Evolutionary conservation across 2,329 filamentous ascomycete genomes (phyloP).

Genomic region (Cordyceps fumosorosea): DNA sequence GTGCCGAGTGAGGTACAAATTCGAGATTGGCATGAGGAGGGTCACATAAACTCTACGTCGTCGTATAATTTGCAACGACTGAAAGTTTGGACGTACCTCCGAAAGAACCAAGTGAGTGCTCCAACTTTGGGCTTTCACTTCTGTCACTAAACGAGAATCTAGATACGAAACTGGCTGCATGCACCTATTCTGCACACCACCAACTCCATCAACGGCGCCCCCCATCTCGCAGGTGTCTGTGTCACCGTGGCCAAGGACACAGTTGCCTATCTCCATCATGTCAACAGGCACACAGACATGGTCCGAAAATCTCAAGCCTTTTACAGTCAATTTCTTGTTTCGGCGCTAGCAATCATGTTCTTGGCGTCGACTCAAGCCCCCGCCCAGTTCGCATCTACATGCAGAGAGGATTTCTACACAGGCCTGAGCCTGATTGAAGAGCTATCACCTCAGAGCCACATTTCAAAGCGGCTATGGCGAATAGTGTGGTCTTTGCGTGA

Average conservation of each 20-base stretch:
- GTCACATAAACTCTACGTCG: constrained; percentile 46
- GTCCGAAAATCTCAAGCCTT: constrained; percentile 68
- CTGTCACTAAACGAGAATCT: constrained; percentile 11
- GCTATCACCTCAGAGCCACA: constrained; percentile 63
- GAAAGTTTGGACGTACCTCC: constrained; percentile 76
- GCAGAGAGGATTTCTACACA: constrained; percentile 72
- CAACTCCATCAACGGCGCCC: constrained; percentile 72
- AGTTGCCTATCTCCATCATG: constrained; percentile 61
- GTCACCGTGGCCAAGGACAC: constrained; percentile 73
- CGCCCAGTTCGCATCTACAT: constrained; percentile 59
- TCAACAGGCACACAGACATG: constrained; percentile 66
- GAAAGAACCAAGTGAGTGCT: constrained; percentile 64
- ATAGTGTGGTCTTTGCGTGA: constrained; percentile 66
- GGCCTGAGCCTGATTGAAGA: constrained; percentile 68
- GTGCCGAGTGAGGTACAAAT: constrained; percentile 56
- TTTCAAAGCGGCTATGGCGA: constrained; percentile 67
- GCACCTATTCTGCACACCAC: constrained; percentile 81
- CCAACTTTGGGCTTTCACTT: neutral
- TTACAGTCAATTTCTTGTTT: constrained; percentile 75
- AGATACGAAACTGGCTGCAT: constrained; percentile 80
- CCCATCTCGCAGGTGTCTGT: constrained; percentile 63
- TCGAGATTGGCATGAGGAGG: constrained; percentile 52
- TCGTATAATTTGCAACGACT: constrained; percentile 65
- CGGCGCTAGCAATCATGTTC: constrained; percentile 68
- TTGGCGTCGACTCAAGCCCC: constrained; percentile 71